These are phyloP conservation scores for Pleurotus pulmonarius DNA, from an alignment of 768 basidiomycete species.

Conservation along the genomic window DNA sequence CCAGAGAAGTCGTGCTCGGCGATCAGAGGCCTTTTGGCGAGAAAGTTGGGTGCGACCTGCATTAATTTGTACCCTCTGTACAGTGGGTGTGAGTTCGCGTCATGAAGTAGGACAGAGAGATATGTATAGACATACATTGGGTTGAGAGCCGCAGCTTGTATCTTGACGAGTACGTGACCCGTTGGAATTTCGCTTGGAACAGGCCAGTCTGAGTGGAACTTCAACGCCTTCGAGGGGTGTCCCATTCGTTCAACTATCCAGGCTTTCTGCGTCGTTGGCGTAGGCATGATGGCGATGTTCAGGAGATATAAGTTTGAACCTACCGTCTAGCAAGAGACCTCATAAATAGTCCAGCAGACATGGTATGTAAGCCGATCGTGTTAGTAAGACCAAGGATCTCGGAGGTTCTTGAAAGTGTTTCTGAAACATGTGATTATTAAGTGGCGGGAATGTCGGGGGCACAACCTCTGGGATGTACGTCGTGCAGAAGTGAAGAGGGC, in stretches of 20 bases:
- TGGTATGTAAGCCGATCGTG: too few relatives aligned
- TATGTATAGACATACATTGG: constrained; percentile 44
- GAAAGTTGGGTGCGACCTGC: constrained; percentile 39
- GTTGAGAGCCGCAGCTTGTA: constrained; percentile 60
- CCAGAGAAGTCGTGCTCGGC: constrained; percentile 67
- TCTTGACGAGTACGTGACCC: constrained; percentile 48
- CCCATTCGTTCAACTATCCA: neutral
- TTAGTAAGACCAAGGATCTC: too few relatives aligned
- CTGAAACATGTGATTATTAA: too few relatives aligned
- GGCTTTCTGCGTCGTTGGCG: neutral
- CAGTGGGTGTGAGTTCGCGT: neutral
- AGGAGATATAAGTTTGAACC: too few relatives aligned
- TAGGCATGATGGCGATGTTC: neutral
- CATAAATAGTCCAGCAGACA: too few relatives aligned
- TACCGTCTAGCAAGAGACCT: too few relatives aligned
- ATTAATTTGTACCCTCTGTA: constrained; percentile 60
- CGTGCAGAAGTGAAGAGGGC: too few relatives aligned
- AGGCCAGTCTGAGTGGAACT: constrained; percentile 15
- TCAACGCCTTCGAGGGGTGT: neutral
- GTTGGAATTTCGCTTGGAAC: constrained; percentile 21
- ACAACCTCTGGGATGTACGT: too few relatives aligned
- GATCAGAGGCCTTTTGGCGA: constrained; percentile 45
- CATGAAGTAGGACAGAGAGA: neutral
- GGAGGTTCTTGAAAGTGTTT: too few relatives aligned
- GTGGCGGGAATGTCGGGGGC: too few relatives aligned